Conservation (phyloP, 2,329 filamentous ascomycete genomes). For the Bipolaris sorokiniana region DNA sequence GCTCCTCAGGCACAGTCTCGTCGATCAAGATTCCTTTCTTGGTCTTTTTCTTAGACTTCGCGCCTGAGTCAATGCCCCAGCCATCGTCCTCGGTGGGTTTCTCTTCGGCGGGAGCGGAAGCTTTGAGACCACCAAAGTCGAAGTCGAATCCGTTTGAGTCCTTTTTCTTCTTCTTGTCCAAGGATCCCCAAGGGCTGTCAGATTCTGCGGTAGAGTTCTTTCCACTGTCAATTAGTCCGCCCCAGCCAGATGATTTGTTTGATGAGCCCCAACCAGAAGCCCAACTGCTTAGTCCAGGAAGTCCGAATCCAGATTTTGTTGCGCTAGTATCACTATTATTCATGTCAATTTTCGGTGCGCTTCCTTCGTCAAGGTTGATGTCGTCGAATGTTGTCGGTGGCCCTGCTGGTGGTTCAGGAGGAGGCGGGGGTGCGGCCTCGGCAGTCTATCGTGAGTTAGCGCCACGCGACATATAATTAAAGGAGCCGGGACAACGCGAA, state of each 20-base stretch:
- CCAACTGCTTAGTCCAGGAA: constrained; percentile 33
- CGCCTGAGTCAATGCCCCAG: constrained; percentile 44
- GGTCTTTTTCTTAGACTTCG: constrained; percentile 55
- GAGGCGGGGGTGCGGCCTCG: constrained; percentile 38
- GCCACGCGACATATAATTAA: constrained; percentile 34
- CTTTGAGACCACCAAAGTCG: constrained; percentile 44
- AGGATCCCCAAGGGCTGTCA: constrained; percentile 42
- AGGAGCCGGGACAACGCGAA: constrained; percentile 42
- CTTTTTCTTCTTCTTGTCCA: constrained; percentile 49
- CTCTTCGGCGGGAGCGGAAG: constrained; percentile 23
- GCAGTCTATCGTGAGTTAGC: constrained; percentile 39
- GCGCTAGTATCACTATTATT: constrained; percentile 48
- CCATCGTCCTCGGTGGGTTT: constrained; percentile 38
- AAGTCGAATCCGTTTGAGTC: constrained; percentile 44
- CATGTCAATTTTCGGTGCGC: constrained; percentile 56
- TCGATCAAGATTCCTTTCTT: constrained; percentile 45
- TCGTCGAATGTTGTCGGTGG: constrained; percentile 54
- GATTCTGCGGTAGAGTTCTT: constrained; percentile 41
- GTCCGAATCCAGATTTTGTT: constrained; percentile 35
- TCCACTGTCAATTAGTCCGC: constrained; percentile 30
- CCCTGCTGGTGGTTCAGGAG: constrained; percentile 37
- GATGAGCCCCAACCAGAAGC: constrained; percentile 36
- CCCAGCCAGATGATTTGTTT: constrained; percentile 33
- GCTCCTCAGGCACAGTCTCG: constrained; percentile 30
- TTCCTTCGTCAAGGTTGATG: constrained; percentile 53